Conservation (phyloP, 2,329 filamentous ascomycete species). For the Hirsutella thompsonii region DNA sequence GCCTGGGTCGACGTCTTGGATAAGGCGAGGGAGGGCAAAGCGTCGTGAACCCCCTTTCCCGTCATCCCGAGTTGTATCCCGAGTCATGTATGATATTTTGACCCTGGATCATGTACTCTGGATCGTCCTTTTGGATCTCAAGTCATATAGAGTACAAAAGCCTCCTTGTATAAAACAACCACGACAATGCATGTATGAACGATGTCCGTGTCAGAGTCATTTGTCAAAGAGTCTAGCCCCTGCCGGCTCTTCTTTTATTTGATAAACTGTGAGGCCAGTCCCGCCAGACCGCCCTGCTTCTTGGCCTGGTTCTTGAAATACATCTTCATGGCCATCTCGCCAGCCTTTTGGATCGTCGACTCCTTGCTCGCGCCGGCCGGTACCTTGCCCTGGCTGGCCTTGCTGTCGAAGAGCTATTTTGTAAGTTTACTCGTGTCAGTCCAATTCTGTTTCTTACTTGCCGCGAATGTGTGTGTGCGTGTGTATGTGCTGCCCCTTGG, state of each 20-base stretch:
- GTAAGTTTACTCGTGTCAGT: neutral
- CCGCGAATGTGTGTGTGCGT: no score
- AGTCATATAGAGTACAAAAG: no score
- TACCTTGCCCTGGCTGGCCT: conserved; percentile 39
- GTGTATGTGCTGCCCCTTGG: no score
- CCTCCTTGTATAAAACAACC: no score
- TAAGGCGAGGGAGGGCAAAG: conserved; percentile 9
- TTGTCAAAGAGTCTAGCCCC: neutral
- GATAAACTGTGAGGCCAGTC: conserved; percentile 35
- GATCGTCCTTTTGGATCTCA: no score
- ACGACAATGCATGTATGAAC: no score
- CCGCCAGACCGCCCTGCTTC: conserved; percentile 25
- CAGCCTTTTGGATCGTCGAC: conserved; percentile 64
- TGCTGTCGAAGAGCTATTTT: conserved; percentile 44
- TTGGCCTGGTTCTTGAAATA: conserved; percentile 67
- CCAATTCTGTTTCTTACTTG: no score
- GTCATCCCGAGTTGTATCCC: no score
- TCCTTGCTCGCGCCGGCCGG: conserved; percentile 59
- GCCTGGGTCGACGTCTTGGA: conserved; percentile 47
- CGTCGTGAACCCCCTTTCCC: neutral
- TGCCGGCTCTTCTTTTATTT: neutral
- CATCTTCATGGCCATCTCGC: conserved; percentile 81
- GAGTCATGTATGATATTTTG: no score
- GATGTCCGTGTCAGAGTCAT: no score
- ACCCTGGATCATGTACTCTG: no score